Evolutionary conservation across 805 yeast species (phyloP).

Genomic region (Ogataea zsoltii): DNA sequence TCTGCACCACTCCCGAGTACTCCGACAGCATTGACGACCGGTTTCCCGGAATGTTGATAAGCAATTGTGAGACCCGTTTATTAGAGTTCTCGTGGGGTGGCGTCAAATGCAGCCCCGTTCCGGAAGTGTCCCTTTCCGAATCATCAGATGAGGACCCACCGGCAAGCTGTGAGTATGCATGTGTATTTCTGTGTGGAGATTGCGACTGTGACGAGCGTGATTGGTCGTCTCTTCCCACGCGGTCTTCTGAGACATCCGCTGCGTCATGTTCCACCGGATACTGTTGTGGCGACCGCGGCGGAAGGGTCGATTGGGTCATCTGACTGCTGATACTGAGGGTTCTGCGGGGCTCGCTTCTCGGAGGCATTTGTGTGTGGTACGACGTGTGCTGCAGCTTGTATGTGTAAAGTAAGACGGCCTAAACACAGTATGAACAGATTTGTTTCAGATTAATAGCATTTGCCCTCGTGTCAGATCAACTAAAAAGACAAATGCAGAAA

Average conservation of each 20-base stretch:
- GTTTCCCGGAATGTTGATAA: slow-evolving; percentile 20
- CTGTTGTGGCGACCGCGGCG: neutral
- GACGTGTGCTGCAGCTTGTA: too few relatives aligned
- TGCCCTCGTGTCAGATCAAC: neutral
- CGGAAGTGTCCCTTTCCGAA: neutral
- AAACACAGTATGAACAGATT: neutral
- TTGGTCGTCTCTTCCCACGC: neutral
- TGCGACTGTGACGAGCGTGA: neutral
- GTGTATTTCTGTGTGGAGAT: slow-evolving; percentile 10
- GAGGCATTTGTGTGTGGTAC: neutral
- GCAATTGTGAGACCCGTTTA: slow-evolving; percentile 8
- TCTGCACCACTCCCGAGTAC: slow-evolving; percentile 40
- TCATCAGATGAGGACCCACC: slow-evolving; percentile 1
- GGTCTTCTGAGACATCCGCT: neutral
- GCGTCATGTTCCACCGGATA: neutral
- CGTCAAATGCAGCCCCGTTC: neutral
- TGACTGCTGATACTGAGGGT: neutral
- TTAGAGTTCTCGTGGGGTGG: slow-evolving; percentile 2
- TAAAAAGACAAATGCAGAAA: neutral
- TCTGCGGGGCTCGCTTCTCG: slow-evolving; percentile 4
- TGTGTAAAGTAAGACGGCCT: too few relatives aligned
- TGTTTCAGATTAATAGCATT: neutral
- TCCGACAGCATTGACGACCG: slow-evolving; percentile 36
- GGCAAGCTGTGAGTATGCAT: slow-evolving; percentile 8
- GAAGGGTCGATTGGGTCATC: neutral